Base-by-base conservation (phyloP, 805 yeast species). In the Jamesozyma spencerorum region DNA sequence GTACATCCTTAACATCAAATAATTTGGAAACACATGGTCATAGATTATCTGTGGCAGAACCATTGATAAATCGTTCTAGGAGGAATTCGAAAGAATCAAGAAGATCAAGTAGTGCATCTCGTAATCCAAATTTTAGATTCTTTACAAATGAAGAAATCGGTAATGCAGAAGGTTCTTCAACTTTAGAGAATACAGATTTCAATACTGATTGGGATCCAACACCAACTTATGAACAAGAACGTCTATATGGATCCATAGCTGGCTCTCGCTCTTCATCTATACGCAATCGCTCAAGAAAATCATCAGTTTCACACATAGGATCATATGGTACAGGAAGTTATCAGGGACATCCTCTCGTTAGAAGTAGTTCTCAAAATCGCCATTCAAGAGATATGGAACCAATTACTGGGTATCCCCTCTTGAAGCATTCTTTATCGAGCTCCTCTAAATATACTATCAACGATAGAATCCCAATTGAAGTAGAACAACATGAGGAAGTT, bases 101-200 rank as follows among this genome's bases (percentile, higher is more conserved):
- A 22, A 22, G 26, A 22, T 22, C 26, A 6, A 22, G 26, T 10
- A 22, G 26, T 22, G 26, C 10, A 18, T 63, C 68, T 14, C 45
- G 56, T 14, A 50, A 51, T n/a, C 55, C 62, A 12, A 68, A 79
- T 41, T 90, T 92, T 65, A 74, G 77, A 45, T 90, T 88, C 58
- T 90, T 90, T 62, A 77, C 90, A 10, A 69, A 81, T 3, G 85
- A 83, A 41, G 92, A 86, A 49, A 80, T 90, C 35, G 88, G 82
- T 52, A 69, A 72, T 38, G 97, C 97, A 0, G 92, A 84, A 40
- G 96, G 96, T 36, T 72, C 90, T 1, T 84, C 96, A 2, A 81
- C 90, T 2, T 57, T 81, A 49, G 84, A 79, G 46, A 72, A 75
- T 49, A 74, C 82, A 18, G 92, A 83, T 55, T 83, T 79, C 53